These are phyloP conservation scores for Fusarium sp. DNA, from an alignment of 2,329 filamentous ascomycete species.

Conservation along the genomic window DNA sequence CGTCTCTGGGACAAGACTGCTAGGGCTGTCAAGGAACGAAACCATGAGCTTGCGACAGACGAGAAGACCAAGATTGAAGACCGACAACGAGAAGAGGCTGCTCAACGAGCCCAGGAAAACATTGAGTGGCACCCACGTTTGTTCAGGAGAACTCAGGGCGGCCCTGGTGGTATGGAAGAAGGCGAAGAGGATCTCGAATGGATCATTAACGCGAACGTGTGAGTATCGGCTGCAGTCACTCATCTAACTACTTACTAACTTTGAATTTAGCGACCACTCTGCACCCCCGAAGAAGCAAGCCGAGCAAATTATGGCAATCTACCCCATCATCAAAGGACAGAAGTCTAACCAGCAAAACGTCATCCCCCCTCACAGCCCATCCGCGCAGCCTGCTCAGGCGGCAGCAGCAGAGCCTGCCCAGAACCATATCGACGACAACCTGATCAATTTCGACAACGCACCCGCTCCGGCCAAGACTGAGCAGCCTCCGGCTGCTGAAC, in stretches of 20 bases:
- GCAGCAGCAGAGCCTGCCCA: constrained; percentile 33
- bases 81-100: constrained; percentile 88
- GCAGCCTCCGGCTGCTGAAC: background rate
- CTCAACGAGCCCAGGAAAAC: constrained; percentile 79
- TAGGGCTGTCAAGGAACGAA: constrained; percentile 82
- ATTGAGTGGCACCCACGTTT: constrained; percentile 89
- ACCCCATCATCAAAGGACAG: constrained; percentile 86
- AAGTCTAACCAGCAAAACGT: constrained; percentile 65
- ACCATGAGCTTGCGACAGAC: constrained; percentile 90
- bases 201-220: constrained; percentile 93
- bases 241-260: constrained; percentile 26
- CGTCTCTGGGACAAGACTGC: constrained; percentile 86
- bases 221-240: constrained; percentile 46
- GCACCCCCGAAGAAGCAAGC: constrained; percentile 75
- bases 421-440: constrained; percentile 51
- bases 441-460: constrained; percentile 69
- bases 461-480: constrained; percentile 9
- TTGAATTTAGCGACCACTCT: constrained; percentile 46
- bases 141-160: constrained; percentile 80
- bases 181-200: constrained; percentile 93
- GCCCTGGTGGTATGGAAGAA: constrained; percentile 77
- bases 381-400: constrained; percentile 25
- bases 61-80: constrained; percentile 98
- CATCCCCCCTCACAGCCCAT: constrained; percentile 62
- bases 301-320: constrained; percentile 87